Evolutionary conservation across 805 yeast species (phyloP), one percentile per base, ranked within the genome.

Genomic region (Starmera dryadoides): DNA sequence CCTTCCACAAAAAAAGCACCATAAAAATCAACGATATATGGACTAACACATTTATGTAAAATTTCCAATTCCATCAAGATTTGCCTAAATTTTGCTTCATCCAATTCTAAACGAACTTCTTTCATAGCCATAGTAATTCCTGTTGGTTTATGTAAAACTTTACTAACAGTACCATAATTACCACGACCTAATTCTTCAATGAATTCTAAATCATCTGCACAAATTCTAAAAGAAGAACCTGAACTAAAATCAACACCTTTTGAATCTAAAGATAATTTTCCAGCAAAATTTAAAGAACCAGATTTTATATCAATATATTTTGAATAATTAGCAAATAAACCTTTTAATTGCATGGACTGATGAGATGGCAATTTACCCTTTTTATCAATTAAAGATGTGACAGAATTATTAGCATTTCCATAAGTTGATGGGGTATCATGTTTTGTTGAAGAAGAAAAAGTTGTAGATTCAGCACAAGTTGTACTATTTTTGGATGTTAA

Each of bases 1-100:
- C 97, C 96, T 62, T 93, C 98, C 25, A 87, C 87, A 56, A 91
- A 93, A 56, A 91, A 91, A 1, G 98, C 98, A 33, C 98, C 98
- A 56, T 86, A 93, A 53, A 93, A 93, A 53, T 91, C 97, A 31
- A 93, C 96, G 56, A 93, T 89, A 58, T 78, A 86, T 2, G 93
- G 94, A 14, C 94, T 81, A 47, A 77, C 76, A 64, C 98, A 93
- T 52, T 83, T 85, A 63, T 93, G 98, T 47, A 93, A 71, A 38
- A 93, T 83, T 53, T 93, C 98, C 44, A 93, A 68, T 60, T 93
- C 98, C 98, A 93, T 93, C 51, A 93, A 67, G 47, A 93, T 93
- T 56, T 93, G 98, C 44, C 91, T 75, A 59, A 93, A 86, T 57
- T 88, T 88, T n/a, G 86, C 73, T 53, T 91, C 97, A 56, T 93